Percentiles rank a stretch among this genome's conserved stretches.
phyloP scores from a whole-genome alignment of 345 rosid species.

The Salix brachista region DNA sequence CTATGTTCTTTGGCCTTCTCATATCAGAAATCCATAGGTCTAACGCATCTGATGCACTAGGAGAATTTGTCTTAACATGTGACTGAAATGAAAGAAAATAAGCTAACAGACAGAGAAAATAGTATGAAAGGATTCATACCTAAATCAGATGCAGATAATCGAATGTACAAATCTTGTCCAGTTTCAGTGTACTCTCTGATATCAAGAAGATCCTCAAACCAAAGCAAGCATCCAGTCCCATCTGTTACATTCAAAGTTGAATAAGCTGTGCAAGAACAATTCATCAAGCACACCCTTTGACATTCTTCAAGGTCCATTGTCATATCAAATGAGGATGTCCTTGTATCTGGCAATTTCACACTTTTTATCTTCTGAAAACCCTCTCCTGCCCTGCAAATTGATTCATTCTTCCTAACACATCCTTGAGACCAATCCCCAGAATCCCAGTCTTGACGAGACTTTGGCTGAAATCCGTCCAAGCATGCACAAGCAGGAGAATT shows the following conservation, averaged over 20 bases:
- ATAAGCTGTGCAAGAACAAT: slow-evolving; percentile 14
- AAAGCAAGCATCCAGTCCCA: slow-evolving; percentile 17
- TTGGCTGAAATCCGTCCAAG: slow-evolving; percentile 8
- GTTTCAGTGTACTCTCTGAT: slow-evolving; percentile 2
- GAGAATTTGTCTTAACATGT: background rate
- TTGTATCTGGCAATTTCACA: slow-evolving; percentile 17
- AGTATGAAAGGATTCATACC: slow-evolving; percentile 8
- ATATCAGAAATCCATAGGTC: background rate
- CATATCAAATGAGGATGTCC: background rate
- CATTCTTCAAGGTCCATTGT: slow-evolving; percentile 12
- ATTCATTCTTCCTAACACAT: slow-evolving; percentile 12
- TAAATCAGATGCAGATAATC: slow-evolving; percentile 12
- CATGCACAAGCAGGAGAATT: slow-evolving; percentile 16
- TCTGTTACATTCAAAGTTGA: slow-evolving; percentile 9
- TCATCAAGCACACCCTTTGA: slow-evolving; percentile 2
- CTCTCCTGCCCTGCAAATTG: slow-evolving; percentile 1
- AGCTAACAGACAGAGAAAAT: background rate
- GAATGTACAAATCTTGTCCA: slow-evolving; percentile 18
- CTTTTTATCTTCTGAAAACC: slow-evolving; percentile 4
- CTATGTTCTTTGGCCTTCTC: background rate
- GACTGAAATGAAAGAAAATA: background rate
- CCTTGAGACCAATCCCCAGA: slow-evolving; percentile 7
- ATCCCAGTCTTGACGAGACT: background rate
- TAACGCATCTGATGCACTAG: background rate
- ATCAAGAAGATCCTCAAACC: slow-evolving; percentile 22